phyloP scores from a whole-genome alignment of 805 yeast species.

The Wickerhamiella allomyrinae region DNA sequence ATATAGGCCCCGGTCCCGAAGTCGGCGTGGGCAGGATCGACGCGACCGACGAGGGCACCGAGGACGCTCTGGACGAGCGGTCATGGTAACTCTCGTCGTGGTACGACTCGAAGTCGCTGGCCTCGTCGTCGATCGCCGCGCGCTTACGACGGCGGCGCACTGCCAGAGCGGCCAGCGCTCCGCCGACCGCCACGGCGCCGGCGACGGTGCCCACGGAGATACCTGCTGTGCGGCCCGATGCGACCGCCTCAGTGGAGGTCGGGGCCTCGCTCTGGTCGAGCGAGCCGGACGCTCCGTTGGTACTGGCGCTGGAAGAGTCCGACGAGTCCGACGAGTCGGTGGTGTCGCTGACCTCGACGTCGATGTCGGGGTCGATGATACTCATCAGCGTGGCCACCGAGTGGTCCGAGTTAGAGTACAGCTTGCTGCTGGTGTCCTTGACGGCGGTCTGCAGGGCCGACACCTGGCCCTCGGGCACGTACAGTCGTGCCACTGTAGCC shows the following conservation, averaged over 20 bases:
- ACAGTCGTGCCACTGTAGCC: constrained; percentile 79
- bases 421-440: constrained; percentile 35
- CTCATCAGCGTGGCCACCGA: constrained; percentile 44
- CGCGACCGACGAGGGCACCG: constrained; percentile 1
- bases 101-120: constrained; percentile 4
- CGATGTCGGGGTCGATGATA: constrained; percentile 61
- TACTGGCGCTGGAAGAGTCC: constrained; percentile 9
- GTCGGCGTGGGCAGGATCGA: background rate
- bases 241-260: constrained; percentile 22
- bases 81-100: constrained; percentile 3
- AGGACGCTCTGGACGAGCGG: constrained; percentile 1
- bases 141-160: constrained; percentile 6
- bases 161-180: constrained; percentile 28
- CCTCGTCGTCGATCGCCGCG: constrained; percentile 4
- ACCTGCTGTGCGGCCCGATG: constrained; percentile 44
- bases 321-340: constrained; percentile 12
- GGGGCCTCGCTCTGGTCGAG: constrained; percentile 22
- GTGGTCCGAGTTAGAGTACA: constrained; percentile 46
- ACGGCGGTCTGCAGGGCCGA: constrained; percentile 36
- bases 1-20: constrained; percentile 6
- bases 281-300: constrained; percentile 20
- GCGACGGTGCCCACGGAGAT: constrained; percentile 70
- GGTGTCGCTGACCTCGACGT: constrained; percentile 20
- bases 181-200: constrained; percentile 57
- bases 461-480: constrained; percentile 49